Conservation (phyloP, 192 early-diverging fungal genomes). For the Backusella sp. region DNA sequence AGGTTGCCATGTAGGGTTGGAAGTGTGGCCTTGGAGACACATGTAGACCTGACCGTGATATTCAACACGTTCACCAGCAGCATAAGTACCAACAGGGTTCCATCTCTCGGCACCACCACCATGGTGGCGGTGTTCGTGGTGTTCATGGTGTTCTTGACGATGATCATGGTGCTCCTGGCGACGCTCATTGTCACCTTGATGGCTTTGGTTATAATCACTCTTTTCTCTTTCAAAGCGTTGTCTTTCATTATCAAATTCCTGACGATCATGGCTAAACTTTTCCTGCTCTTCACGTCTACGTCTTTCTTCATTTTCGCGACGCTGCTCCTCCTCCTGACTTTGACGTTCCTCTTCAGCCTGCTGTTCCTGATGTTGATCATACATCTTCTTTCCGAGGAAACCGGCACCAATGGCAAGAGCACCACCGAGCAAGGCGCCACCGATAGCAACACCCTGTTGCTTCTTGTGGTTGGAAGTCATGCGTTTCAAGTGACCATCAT, state of each 20-base stretch:
- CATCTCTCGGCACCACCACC: slow-evolving; percentile 27
- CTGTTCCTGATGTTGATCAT: slow-evolving; percentile 20
- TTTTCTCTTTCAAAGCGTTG: slow-evolving; percentile 1
- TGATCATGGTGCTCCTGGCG: not conserved
- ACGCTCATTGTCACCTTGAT: not conserved
- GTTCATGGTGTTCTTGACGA: slow-evolving; percentile 11
- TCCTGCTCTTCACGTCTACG: slow-evolving; percentile 18
- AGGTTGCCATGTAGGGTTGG: slow-evolving; percentile 47
- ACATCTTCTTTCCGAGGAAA: slow-evolving; percentile 40
- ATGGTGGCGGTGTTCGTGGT: slow-evolving; percentile 8
- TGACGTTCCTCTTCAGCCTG: slow-evolving; percentile 39
- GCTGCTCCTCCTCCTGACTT: slow-evolving; percentile 9
- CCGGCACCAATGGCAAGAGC: slow-evolving; percentile 43
- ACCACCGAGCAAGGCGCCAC: slow-evolving; percentile 37
- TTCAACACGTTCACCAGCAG: slow-evolving; percentile 46
- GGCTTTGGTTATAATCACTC: not conserved
- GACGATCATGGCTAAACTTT: slow-evolving; percentile 11
- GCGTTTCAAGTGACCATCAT: slow-evolving; percentile 40
- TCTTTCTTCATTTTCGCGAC: slow-evolving; percentile 22
- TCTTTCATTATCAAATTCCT: not conserved
- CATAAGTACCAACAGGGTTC: slow-evolving; percentile 44
- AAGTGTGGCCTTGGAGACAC: slow-evolving; percentile 46
- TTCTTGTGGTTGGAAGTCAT: slow-evolving; percentile 41
- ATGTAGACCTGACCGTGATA: slow-evolving; percentile 44
- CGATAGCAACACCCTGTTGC: slow-evolving; percentile 35